phyloP scores from a whole-genome alignment of 2,329 filamentous ascomycete species.

The Sphaerulina vaccinii region DNA sequence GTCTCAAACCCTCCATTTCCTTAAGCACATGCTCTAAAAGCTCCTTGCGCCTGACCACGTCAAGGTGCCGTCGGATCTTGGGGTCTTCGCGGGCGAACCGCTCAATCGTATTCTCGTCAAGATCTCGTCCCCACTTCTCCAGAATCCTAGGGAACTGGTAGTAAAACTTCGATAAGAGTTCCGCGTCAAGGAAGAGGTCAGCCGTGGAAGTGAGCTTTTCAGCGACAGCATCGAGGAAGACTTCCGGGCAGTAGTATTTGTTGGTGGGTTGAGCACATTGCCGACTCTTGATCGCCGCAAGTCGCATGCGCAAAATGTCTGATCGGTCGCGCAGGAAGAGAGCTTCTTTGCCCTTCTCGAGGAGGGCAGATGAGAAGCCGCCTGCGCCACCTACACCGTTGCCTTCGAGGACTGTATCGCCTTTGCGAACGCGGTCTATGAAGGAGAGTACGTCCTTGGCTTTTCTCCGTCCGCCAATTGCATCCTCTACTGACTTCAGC shows the following conservation, averaged over 20 bases:
- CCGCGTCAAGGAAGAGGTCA: constrained; percentile 95
- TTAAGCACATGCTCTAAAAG: constrained; percentile 87
- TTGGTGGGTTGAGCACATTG: constrained; percentile 81
- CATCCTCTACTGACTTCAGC: constrained; percentile 70
- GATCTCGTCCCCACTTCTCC: constrained; percentile 76
- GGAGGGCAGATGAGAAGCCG: constrained; percentile 83
- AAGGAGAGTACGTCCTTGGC: constrained; percentile 86
- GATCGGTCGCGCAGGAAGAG: constrained; percentile 90
- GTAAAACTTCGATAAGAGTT: constrained; percentile 94
- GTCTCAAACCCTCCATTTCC: constrained; percentile 89
- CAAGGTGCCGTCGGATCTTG: constrained; percentile 82
- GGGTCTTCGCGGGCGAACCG: constrained; percentile 90
- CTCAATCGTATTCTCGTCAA: constrained; percentile 71
- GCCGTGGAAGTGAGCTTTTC: constrained; percentile 93
- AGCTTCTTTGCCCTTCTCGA: constrained; percentile 80
- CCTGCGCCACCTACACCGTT: constrained; percentile 80
- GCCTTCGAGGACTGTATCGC: constrained; percentile 80
- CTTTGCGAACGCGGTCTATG: constrained; percentile 84
- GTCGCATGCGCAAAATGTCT: constrained; percentile 85
- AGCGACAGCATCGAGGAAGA: constrained; percentile 96
- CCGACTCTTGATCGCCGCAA: constrained; percentile 83
- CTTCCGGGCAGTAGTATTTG: constrained; percentile 95
- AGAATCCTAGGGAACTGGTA: constrained; percentile 93
- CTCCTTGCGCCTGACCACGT: constrained; percentile 89
- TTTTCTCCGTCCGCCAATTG: constrained; percentile 78